These are phyloP conservation scores for Macrolepiota albuminosa DNA, from an alignment of 768 basidiomycete species.

Conservation along the genomic window DNA sequence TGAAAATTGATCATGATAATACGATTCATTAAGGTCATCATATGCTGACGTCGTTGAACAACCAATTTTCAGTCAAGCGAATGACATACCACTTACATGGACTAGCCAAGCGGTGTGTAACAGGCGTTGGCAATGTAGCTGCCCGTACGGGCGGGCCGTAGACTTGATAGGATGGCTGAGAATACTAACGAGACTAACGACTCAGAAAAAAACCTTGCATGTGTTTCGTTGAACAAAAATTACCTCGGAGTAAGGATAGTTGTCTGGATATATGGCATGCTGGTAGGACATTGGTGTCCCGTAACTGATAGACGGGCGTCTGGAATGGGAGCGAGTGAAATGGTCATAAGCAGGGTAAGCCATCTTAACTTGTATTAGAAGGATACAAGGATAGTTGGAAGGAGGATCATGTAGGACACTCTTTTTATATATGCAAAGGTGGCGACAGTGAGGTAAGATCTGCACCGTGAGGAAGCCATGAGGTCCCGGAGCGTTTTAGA, in stretches of 20 bases:
- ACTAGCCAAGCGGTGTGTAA: slow-evolving; percentile 33
- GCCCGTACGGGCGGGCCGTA: slow-evolving; percentile 32
- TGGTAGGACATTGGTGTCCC: slow-evolving; percentile 25
- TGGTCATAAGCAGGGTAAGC: slow-evolving; percentile 24
- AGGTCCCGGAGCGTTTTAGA: slow-evolving; percentile 8
- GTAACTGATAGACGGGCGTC: slow-evolving; percentile 36
- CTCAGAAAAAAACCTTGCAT: not conserved
- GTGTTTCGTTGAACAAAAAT: not conserved
- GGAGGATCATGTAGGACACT: not conserved
- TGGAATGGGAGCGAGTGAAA: slow-evolving; percentile 27
- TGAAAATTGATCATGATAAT: slow-evolving; percentile 45
- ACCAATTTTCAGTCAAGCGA: not conserved
- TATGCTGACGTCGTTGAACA: slow-evolving; percentile 33
- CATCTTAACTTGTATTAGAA: slow-evolving; percentile 8
- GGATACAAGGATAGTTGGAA: slow-evolving; percentile 2
- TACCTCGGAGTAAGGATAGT: slow-evolving; percentile 29
- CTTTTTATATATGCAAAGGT: slow-evolving; percentile 15
- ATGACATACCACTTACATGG: slow-evolving; percentile 31
- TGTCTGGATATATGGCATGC: slow-evolving; percentile 37
- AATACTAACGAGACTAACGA: slow-evolving; percentile 27
- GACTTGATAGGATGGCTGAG: slow-evolving; percentile 40
- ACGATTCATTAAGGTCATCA: slow-evolving; percentile 51
- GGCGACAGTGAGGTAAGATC: slow-evolving; percentile 13
- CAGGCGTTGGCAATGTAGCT: slow-evolving; percentile 27
- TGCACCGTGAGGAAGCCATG: slow-evolving; percentile 13